These are phyloP conservation scores for Comarum palustre DNA, from an alignment of 306 rosid species.

Conservation along the genomic window DNA sequence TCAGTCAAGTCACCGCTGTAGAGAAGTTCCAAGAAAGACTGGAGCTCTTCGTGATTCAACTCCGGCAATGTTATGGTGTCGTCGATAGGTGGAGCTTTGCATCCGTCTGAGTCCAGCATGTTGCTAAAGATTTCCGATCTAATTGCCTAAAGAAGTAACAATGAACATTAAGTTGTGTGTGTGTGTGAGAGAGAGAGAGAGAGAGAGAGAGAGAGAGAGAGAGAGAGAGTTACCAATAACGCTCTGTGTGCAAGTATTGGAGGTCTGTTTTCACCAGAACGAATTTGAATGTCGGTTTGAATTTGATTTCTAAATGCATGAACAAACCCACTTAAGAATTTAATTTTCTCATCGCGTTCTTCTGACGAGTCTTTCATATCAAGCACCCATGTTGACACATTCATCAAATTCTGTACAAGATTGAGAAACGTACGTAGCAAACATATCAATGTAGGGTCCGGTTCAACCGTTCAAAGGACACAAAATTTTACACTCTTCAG, in stretches of 20 bases:
- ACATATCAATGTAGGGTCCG: neutral
- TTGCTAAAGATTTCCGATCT: conserved; percentile 77
- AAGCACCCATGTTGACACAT: conserved; percentile 42
- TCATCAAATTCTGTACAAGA: conserved; percentile 41
- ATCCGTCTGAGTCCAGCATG: conserved; percentile 63
- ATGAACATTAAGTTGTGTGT: no score
- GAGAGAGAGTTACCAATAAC: conserved; percentile 32
- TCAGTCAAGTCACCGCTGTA: conserved; percentile 49
- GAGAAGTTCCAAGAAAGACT: conserved; percentile 61
- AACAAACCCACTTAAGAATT: conserved; percentile 43
- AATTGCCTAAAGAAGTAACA: conserved; percentile 39
- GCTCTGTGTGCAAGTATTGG: conserved; percentile 69
- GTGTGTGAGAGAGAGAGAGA: neutral
- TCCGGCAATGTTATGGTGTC: conserved; percentile 51
- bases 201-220: neutral
- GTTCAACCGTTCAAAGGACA: no score
- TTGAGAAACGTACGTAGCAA: neutral
- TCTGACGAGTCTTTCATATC: conserved; percentile 30
- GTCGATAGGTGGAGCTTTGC: conserved; percentile 50
- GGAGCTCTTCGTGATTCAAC: conserved; percentile 54
- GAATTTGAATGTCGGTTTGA: conserved; percentile 62
- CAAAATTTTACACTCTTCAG: no score
- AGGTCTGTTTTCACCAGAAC: conserved; percentile 44
- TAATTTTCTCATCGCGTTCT: conserved; percentile 43
- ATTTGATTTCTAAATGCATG: conserved; percentile 52